Base-by-base conservation (phyloP, 2,329 filamentous ascomycete species). In the Didymella arachidicola region DNA sequence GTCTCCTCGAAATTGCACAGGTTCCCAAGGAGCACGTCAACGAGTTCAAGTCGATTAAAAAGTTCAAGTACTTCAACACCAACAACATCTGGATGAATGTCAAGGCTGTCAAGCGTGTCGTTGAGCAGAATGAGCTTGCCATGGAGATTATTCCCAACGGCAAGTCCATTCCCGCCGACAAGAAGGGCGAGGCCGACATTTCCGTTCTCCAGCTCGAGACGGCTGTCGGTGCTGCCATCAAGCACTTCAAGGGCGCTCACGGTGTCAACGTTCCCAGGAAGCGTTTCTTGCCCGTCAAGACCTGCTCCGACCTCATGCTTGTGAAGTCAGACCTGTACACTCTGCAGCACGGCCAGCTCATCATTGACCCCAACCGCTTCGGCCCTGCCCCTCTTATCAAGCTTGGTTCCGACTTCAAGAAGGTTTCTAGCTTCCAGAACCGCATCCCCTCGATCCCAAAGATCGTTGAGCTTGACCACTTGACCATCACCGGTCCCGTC, bases 41-140 rank as follows among this genome's bases (percentile, higher is more conserved):
- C 83, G 95, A 99, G 84, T 99, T 99, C 92, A 99, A 99, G 89
- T 97, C 93, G 47, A 99, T 99, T 86, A 99, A 99, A 90, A 99
- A 99, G 87, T 99, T 99, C 90, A 97, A 96, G 87, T 99, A 99
- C 89, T 99, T 99, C 90, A 99, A 99, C 88, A 99, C 95, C 81
- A 99, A 99, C 91, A 99, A 99, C 87, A 97, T 99, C 82, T 99
- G 95, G 95, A 91, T 99, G 86, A 97, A 97, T 84, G 86, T 97
- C 72, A 89, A 92, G 78, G 95, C 95, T 70, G 91, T 99, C 82
- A 98, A 98, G 90, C 93, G 95, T 61, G 93, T 99, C 53, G 95
- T 99, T 7, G 95, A 98, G 87, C 93, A 96, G 80, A 92, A 97
- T 79, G 94, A 98, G 84, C 89, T 99, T 53, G 91, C 93, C 82